These are phyloP conservation scores for Venustampulla echinocandica DNA, from an alignment of 495 filamentous ascomycete genomes.

Conservation along the genomic window DNA sequence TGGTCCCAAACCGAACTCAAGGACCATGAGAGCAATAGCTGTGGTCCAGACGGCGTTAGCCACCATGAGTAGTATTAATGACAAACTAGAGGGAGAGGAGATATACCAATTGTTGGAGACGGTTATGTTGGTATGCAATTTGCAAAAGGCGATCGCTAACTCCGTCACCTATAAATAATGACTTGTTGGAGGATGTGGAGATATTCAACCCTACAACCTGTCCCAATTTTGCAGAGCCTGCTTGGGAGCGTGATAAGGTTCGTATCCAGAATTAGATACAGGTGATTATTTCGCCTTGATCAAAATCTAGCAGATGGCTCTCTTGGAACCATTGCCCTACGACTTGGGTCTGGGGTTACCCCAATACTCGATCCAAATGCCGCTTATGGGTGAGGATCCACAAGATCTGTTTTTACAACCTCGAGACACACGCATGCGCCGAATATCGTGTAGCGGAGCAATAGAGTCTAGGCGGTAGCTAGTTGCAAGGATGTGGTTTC, in stretches of 20 bases:
- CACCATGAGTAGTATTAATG: too few species aligned
- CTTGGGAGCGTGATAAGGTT: not conserved
- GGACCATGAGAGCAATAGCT: not conserved
- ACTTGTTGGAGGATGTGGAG: not conserved
- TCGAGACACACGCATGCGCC: not conserved
- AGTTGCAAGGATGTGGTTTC: not conserved
- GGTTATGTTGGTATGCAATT: not conserved
- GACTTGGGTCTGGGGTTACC: not conserved
- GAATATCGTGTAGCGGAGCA: not conserved
- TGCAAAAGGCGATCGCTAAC: not conserved
- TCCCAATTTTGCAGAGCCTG: not conserved
- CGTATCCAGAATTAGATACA: not conserved
- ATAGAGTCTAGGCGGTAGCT: not conserved
- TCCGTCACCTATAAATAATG: not conserved
- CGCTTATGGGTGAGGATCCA: not conserved
- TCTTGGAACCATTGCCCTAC: not conserved
- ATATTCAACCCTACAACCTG: not conserved
- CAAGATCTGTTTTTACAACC: not conserved
- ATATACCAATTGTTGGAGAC: not conserved
- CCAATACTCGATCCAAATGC: not conserved
- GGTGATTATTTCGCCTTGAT: not conserved
- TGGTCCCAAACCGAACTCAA: not conserved
- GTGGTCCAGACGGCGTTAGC: not conserved
- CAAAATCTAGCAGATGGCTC: not conserved
- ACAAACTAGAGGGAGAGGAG: not conserved